Conservation (phyloP, 148 eudicot species). For the Bassia scoparia region DNA sequence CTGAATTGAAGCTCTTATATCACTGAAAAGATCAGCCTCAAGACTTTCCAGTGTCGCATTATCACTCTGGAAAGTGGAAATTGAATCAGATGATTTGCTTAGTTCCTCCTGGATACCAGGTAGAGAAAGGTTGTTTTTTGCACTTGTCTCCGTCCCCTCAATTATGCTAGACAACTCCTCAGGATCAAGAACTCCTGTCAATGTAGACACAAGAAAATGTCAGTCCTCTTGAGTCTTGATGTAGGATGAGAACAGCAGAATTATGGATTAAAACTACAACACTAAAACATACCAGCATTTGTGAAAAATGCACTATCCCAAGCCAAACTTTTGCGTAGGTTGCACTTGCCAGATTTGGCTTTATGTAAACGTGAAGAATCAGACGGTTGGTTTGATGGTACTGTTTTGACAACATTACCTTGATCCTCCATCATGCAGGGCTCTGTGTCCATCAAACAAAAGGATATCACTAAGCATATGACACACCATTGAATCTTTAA, state of each 20-base stretch:
- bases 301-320: conserved; percentile 97
- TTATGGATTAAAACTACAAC: neutral
- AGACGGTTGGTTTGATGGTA: conserved; percentile 33
- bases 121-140: conserved; percentile 35
- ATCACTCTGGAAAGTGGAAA: conserved; percentile 75
- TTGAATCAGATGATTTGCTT: conserved; percentile 69
- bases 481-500: neutral
- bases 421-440: conserved; percentile 20
- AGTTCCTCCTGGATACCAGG: conserved; percentile 85
- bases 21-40: conserved; percentile 80
- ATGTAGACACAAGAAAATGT: conserved; percentile 12
- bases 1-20: conserved; percentile 97
- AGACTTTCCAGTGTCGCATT: conserved; percentile 63
- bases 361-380: conserved; percentile 39
- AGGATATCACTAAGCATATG: neutral
- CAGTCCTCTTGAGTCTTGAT: neutral
- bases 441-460: conserved; percentile 22
- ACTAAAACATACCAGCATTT: conserved; percentile 53
- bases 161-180: conserved; percentile 90
- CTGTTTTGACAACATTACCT: conserved; percentile 21
- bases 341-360: conserved; percentile 49
- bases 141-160: conserved; percentile 45
- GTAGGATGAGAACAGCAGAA: conserved; percentile 11
- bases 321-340: conserved; percentile 92
- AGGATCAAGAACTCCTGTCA: conserved; percentile 80